phyloP scores from a whole-genome alignment of 2,329 filamentous ascomycete genomes.

The Aspergillus ochraceus region DNA sequence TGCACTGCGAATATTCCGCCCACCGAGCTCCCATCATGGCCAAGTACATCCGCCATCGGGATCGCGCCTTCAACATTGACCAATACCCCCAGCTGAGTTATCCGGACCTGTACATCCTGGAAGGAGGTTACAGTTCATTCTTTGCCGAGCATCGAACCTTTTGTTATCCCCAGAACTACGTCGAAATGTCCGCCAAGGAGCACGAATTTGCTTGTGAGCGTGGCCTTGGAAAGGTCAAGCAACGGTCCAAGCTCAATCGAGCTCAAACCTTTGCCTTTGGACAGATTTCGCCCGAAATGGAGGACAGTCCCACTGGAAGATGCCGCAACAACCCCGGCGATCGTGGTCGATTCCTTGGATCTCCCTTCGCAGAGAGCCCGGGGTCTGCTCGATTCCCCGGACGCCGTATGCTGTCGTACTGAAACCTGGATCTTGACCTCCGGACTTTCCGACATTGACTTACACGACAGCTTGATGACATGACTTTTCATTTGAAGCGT shows the following conservation, averaged over 20 bases:
- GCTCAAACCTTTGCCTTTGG: slow-evolving; percentile 97
- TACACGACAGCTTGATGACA: slow-evolving; percentile 22
- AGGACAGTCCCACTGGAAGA: slow-evolving; percentile 62
- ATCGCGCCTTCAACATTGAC: slow-evolving; percentile 81
- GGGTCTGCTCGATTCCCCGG: slow-evolving; percentile 37
- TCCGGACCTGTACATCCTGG: slow-evolving; percentile 94
- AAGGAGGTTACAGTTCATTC: slow-evolving; percentile 94
- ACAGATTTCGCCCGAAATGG: slow-evolving; percentile 61
- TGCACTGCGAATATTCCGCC: slow-evolving; percentile 98
- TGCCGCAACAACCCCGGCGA: slow-evolving; percentile 37
- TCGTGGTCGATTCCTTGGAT: slow-evolving; percentile 32
- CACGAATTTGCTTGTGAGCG: slow-evolving; percentile 92
- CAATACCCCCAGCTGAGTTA: slow-evolving; percentile 88
- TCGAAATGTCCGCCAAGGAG: slow-evolving; percentile 92
- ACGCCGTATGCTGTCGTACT: slow-evolving; percentile 48
- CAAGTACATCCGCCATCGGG: slow-evolving; percentile 84
- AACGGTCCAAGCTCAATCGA: slow-evolving; percentile 78
- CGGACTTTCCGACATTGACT: slow-evolving; percentile 1
- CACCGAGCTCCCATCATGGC: slow-evolving; percentile 97
- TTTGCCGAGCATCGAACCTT: slow-evolving; percentile 74
- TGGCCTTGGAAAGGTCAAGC: slow-evolving; percentile 89
- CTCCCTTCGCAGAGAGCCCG: slow-evolving; percentile 37
- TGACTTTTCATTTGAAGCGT: slow-evolving; percentile 12
- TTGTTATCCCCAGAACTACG: slow-evolving; percentile 93
- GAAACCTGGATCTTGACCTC: slow-evolving; percentile 4